Base-by-base conservation (phyloP, 192 early-diverging fungal species). In the Chytriomyces sp. region DNA sequence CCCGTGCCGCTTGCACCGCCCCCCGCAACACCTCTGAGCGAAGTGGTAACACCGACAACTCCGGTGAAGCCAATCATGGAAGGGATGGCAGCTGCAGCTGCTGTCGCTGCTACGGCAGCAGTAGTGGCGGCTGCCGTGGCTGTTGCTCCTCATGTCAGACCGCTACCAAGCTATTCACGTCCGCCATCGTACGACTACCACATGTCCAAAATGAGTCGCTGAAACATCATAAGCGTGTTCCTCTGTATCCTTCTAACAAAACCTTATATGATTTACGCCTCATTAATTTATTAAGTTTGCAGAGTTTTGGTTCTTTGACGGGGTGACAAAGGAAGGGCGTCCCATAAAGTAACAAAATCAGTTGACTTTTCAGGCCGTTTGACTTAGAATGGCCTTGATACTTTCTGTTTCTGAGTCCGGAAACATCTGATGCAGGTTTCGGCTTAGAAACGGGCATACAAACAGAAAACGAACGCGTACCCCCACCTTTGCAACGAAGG, bases 181-280 rank as follows among this genome's bases (percentile, higher is more conserved):
- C 73, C 73, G 19, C 73, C 73, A 19, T 58, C 73, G 22, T 74
- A 66, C 58, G 73, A 74, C 36, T 36, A 64, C 52, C 73, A 74
- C 52, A 52, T 74, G 63, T 28, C 71, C 32, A 60, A 44, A 55
- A 58, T 33, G 52, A 57, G 69, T 19, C 69, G 69, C 17, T 60
- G 57, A 39, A n/a, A n/a, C n/a, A n/a, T n/a, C n/a, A n/a, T n/a
- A n/a, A n/a, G n/a, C 53, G 26, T 12, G 57, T 58, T 32, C 7
- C 31, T 61, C 59, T 61, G 5, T 34, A n/a, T 8, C 19, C 6
- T 36, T 8, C 12, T 8, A 17, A 61, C 26, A 34, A 61, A 6
- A 61, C 33, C 28, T 10, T 17, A 61, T 19, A 26, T 36, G 6
- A 61, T 17, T 57, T 57, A 19, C 31, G 28, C 25, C 12, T 61